Base-by-base conservation (phyloP, 345 rosid species). In the Microcos paniculata region DNA sequence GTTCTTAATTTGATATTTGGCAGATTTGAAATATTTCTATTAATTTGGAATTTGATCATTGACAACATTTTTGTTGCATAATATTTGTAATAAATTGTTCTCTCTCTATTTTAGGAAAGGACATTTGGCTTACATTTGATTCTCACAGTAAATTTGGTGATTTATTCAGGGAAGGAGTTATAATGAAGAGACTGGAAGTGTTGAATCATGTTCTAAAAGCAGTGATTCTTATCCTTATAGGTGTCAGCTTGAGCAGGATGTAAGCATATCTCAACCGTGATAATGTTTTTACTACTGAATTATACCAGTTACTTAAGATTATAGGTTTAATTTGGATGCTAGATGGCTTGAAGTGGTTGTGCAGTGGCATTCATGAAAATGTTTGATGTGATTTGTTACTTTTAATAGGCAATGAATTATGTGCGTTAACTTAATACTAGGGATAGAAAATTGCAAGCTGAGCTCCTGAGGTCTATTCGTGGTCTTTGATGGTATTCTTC, bases 221-320 rank as follows among this genome's bases (percentile, higher is more conserved):
- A 79, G 80, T 16, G 74, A 58, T 67, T 72, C 82, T 65, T 84
- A 76, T 83, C 91, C 83, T 76, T 87, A 83, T 79, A 85, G 90
- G 82, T 83, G 78, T 76, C 97, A 92, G 81, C 97, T 94, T 59
- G 92, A 94, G 71, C 85, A 84, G 75, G 97, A 94, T 86, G 98
- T 92, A 80, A 89, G 94, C 75, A 78, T 82, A 70, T 73, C 11
- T 66, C 45, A 18, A 51, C 52, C 43, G 42, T 38, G 67, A 63
- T 71, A 26, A 53, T 77, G 35, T 43, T 72, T 59, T 76, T 33
- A 59, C 35, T 49, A 16, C 70, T 57, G 61, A 40, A 30, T 75
- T 76, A 26, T 9, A 43, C 76, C 5, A 72, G 43, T 49, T 51
- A 30, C 16, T 51, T 31, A 70, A 49, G 28, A 51, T 58, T 35